Evolutionary conservation across 257 asterid genomes (phyloP).

Genomic region (Solanum clarkiae): DNA sequence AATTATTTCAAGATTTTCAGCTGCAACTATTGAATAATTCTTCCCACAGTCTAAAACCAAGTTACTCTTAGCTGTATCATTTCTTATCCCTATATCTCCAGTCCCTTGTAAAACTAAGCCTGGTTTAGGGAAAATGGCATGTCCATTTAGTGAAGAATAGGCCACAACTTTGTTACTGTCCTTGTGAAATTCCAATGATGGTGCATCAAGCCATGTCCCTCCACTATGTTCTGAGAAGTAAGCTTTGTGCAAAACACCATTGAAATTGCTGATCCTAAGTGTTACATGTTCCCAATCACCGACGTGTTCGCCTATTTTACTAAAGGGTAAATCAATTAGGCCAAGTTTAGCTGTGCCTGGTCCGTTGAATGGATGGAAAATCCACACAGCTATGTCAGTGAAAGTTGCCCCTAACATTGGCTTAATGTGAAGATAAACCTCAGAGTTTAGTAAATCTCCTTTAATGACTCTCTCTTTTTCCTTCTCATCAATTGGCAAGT

Average conservation of each 20-base stretch:
- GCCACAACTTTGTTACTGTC: conserved; percentile 44
- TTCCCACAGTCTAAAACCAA: conserved; percentile 44
- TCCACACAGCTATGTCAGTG: conserved; percentile 72
- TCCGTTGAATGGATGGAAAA: conserved; percentile 87
- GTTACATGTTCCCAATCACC: conserved; percentile 98
- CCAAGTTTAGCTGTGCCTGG: conserved; percentile 57
- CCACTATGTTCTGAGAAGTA: conserved; percentile 52
- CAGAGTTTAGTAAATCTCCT: conserved; percentile 49
- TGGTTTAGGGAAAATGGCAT: conserved; percentile 28
- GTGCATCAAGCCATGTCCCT: conserved; percentile 62
- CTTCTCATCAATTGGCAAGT: conserved; percentile 39
- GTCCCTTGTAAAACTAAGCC: conserved; percentile 49
- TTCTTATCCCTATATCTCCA: conserved; percentile 41
- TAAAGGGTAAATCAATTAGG: conserved; percentile 28
- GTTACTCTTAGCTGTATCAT: conserved; percentile 48
- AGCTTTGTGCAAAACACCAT: conserved; percentile 44
- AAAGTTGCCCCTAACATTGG: conserved; percentile 59
- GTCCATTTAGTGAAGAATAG: conserved; percentile 62
- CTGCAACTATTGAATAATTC: conserved; percentile 37
- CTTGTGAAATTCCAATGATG: conserved; percentile 25
- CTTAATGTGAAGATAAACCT: conserved; percentile 60
- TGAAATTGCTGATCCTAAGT: conserved; percentile 67
- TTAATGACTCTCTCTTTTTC: conserved; percentile 18
- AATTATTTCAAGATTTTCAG: conserved; percentile 27
- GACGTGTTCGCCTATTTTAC: conserved; percentile 69